These are phyloP conservation scores for Bothriochloa decipiens DNA, from an alignment of 176 grass and related monocot genomes.

Conservation along the genomic window DNA sequence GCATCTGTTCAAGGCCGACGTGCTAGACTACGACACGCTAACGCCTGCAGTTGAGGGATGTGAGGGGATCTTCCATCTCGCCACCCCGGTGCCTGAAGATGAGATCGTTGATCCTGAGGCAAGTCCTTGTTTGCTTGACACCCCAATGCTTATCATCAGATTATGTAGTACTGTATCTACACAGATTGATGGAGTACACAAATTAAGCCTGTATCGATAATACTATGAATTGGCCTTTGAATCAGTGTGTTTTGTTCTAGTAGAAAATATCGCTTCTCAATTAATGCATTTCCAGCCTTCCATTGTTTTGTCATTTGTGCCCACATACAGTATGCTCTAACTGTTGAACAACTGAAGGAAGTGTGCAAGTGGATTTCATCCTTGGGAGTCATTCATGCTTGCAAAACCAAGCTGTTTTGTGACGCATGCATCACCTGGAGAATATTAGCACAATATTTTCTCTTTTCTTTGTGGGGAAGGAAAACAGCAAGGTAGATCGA, in stretches of 20 bases:
- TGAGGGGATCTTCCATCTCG: slow-evolving; percentile 67
- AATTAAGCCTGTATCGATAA: not conserved
- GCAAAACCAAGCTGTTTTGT: not conserved
- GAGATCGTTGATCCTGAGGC: slow-evolving; percentile 57
- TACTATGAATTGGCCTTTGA: not conserved
- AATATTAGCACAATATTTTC: slow-evolving; percentile 3
- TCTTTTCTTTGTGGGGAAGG: not conserved
- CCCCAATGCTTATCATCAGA: slow-evolving; percentile 1
- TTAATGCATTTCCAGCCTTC: not conserved
- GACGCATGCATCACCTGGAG: not conserved
- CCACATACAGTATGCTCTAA: not conserved
- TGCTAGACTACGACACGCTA: slow-evolving; percentile 57
- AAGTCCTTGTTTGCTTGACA: slow-evolving; percentile 6
- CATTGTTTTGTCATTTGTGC: not conserved
- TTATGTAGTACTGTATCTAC: not conserved
- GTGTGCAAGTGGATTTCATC: not conserved
- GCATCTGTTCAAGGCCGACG: slow-evolving; percentile 62
- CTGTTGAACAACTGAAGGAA: not conserved
- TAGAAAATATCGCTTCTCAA: not conserved
- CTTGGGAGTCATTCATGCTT: not conserved
- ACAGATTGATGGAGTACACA: not conserved
- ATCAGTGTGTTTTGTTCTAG: not conserved
- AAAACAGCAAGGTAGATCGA: not conserved
- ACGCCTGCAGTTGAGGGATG: slow-evolving; percentile 49
- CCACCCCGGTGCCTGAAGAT: slow-evolving; percentile 58